phyloP scores from a whole-genome alignment of 2,329 filamentous ascomycete genomes.

The Colletotrichum incanum region DNA sequence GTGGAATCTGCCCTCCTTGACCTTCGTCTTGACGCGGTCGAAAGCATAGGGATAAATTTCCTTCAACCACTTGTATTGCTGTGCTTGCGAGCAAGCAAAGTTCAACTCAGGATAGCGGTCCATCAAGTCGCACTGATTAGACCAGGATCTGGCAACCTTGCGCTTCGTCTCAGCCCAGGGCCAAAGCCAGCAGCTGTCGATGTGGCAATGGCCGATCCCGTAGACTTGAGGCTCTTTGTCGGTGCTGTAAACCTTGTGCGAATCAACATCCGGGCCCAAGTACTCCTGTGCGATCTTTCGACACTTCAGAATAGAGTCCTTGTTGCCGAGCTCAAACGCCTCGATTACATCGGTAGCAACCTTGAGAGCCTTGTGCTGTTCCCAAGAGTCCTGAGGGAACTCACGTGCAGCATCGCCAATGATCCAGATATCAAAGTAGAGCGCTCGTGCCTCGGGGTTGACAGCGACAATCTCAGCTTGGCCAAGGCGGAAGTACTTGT shows the following conservation, averaged over 20 bases:
- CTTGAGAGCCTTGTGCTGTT: slow-evolving; percentile 88
- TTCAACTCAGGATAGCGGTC: slow-evolving; percentile 94
- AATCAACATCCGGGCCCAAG: slow-evolving; percentile 85
- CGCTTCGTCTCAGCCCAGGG: slow-evolving; percentile 98
- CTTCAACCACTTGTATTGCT: slow-evolving; percentile 99
- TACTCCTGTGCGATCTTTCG: slow-evolving; percentile 89
- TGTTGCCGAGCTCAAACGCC: slow-evolving; percentile 84
- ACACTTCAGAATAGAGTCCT: slow-evolving; percentile 83
- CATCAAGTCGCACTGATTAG: slow-evolving; percentile 95
- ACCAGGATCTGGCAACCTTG: slow-evolving; percentile 96
- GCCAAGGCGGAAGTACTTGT: slow-evolving; percentile 83
- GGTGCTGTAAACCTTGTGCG: slow-evolving; percentile 85
- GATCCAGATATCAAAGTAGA: slow-evolving; percentile 96
- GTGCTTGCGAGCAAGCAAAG: slow-evolving; percentile 93
- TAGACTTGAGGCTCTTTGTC: slow-evolving; percentile 84
- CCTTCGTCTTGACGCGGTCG: slow-evolving; percentile 91
- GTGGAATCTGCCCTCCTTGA: slow-evolving; percentile 92
- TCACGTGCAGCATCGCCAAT: slow-evolving; percentile 93
- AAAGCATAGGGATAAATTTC: slow-evolving; percentile 89
- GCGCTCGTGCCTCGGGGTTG: slow-evolving; percentile 85
- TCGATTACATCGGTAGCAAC: slow-evolving; percentile 92
- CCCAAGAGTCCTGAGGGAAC: slow-evolving; percentile 89
- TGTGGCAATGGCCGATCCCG: slow-evolving; percentile 96
- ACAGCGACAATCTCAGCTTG: slow-evolving; percentile 91
- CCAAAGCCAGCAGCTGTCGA: slow-evolving; percentile 99